Base-by-base conservation (phyloP, 306 rosid species). In the Medicago lupulina region DNA sequence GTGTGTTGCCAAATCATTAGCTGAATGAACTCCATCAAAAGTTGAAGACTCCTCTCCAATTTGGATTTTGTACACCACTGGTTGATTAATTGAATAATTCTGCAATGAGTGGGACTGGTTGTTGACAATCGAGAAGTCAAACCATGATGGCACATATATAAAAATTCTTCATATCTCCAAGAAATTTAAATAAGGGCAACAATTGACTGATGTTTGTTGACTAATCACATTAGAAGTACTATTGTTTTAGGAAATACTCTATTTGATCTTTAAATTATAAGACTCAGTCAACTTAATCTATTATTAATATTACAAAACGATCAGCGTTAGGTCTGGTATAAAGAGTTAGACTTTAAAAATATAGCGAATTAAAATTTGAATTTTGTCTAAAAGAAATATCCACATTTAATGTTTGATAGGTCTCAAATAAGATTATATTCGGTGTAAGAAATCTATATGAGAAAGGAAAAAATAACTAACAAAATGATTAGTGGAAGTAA, bases 121-220 rank as follows among this genome's bases (percentile, higher is more conserved):
- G 83, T 81, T 84, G 85, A 78, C 83, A 85, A 75, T 60, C 3
- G 43, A 67, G 40, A 49, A 76, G 82, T 76, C 88, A 85, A 82
- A 75, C 74, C 23, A 49, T 28, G 23, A 38, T 70, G 75, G 60
- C 28, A 25, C 51, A 46, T 70, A 62, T 62, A 38, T 4, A 4
- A 57, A 18, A 55, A 55, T 57, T n/a, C 36, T 4, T 4, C 4
- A 51, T 38, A 0, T 4, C 58, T 54, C 44, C n/a, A 57, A 50
- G 47, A 54, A 60, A 14, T 57, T 25, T 41, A 34, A n/a, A 6
- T 4, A 62, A n/a, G 17, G 23, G 13, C 15, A 31, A 39, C 21
- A 31, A 79, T 61, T 74, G 71, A 38, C 17, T 74, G 34, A n/a
- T 66, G 69, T 69, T 74, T 49, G 36, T 31, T 34, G 38, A 39